Percentiles rank a stretch among this genome's conserved stretches.
Conservation (phyloP, 371 early-diverging fungal species). For the Lichtheimia corymbifera region DNA sequence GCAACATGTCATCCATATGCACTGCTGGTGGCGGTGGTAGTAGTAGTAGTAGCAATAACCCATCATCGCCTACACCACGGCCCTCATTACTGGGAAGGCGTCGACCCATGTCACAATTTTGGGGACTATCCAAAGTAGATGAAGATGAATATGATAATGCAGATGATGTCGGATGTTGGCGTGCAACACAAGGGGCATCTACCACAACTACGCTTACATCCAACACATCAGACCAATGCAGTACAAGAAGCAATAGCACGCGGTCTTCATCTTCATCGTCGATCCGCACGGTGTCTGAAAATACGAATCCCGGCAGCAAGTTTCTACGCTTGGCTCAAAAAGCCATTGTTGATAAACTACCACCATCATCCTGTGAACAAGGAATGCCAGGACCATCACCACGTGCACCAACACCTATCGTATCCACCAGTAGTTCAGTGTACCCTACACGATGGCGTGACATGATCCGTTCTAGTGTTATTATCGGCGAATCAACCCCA, state of each 20-base stretch:
- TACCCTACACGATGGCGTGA: conserved; percentile 2
- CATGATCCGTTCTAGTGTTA: too few species aligned
- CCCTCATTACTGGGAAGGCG: not conserved
- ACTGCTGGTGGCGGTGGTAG: not conserved
- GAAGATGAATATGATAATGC: not conserved
- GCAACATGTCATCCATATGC: conserved; percentile 3
- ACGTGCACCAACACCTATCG: conserved; percentile 4
- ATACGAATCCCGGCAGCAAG: not conserved
- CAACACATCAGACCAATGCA: not conserved
- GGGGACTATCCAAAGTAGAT: not conserved
- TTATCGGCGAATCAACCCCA: too few species aligned
- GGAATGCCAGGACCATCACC: conserved; percentile 3
- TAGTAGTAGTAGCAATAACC: not conserved
- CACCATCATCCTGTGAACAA: not conserved
- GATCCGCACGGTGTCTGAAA: conserved; percentile 7
- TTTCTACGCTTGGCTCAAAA: not conserved
- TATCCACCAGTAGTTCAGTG: conserved; percentile 7
- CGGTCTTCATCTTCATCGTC: conserved; percentile 12
- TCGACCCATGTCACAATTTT: conserved; percentile 7
- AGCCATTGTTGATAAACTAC: conserved; percentile 2
- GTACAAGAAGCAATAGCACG: conserved; percentile 1
- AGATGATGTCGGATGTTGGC: not conserved
- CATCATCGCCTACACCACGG: not conserved
- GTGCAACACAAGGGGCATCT: conserved; percentile 8
- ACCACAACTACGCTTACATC: conserved; percentile 1